Evolutionary conservation across 768 basidiomycete genomes (phyloP).

Genomic region (Agrocybe pediades): DNA sequence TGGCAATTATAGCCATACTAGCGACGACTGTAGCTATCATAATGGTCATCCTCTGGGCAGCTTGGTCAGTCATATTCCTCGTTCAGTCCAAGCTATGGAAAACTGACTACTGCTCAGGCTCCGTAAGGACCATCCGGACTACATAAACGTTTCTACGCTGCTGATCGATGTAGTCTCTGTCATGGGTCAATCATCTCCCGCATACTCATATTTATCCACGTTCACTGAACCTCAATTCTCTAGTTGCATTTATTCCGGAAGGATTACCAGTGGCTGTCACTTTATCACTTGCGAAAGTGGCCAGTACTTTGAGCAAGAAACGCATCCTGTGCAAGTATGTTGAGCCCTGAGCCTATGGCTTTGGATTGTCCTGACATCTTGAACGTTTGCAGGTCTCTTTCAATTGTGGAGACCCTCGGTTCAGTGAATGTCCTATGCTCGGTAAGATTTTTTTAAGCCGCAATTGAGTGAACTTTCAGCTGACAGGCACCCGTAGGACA

Average conservation of each 20-base stretch:
- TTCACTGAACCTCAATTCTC: slow-evolving; percentile 8
- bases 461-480: not conserved
- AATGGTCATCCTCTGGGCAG: slow-evolving; percentile 51
- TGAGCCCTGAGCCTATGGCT: too few species aligned
- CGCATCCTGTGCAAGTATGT: slow-evolving; percentile 50
- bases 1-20: slow-evolving; percentile 49
- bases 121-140: slow-evolving; percentile 36
- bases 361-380: too few species aligned
- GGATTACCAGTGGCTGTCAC: slow-evolving; percentile 57
- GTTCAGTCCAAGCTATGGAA: not conserved
- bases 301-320: slow-evolving; percentile 43
- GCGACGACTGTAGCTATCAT: slow-evolving; percentile 44
- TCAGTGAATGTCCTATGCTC: slow-evolving; percentile 54
- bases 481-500: slow-evolving; percentile 35
- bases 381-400: slow-evolving; percentile 48
- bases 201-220: not conserved
- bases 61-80: slow-evolving; percentile 20
- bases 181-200: slow-evolving; percentile 33
- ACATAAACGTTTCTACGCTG: slow-evolving; percentile 50
- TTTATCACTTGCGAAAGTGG: slow-evolving; percentile 45
- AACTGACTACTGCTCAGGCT: slow-evolving; percentile 30
- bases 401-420: slow-evolving; percentile 70
- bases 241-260: slow-evolving; percentile 49
- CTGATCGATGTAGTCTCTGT: slow-evolving; percentile 62
- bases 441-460: slow-evolving; percentile 8